These are phyloP conservation scores for Corrigiola litoralis DNA, from an alignment of 179 eudicot genomes.

Conservation along the genomic window DNA sequence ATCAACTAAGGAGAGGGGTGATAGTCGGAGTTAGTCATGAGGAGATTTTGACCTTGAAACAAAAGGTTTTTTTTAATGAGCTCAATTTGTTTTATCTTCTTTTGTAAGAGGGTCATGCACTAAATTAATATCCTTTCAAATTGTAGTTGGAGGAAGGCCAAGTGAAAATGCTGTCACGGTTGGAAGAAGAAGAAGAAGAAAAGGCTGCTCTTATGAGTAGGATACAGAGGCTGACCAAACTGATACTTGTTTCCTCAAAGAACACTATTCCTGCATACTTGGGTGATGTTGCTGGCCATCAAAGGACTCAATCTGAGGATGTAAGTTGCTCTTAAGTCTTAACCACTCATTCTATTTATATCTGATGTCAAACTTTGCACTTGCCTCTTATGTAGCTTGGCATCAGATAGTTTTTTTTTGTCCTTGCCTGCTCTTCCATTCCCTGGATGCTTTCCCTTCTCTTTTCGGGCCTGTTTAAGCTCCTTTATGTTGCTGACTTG, in stretches of 20 bases:
- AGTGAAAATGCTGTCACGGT: constrained; percentile 88
- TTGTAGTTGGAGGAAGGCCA: constrained; percentile 97
- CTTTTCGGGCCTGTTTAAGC: too few species aligned
- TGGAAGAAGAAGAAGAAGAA: constrained; percentile 99
- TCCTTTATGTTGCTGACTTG: too few species aligned
- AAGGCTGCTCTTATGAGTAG: constrained; percentile 99
- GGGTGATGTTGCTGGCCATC: constrained; percentile 47
- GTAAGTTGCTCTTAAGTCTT: constrained; percentile 60
- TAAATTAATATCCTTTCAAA: background rate
- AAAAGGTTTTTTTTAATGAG: constrained; percentile 54
- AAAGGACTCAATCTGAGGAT: constrained; percentile 62
- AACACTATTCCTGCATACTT: constrained; percentile 59
- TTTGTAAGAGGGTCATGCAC: too few species aligned
- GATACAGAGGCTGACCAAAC: constrained; percentile 92
- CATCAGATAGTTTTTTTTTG: background rate
- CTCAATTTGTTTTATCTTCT: background rate
- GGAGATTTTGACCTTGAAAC: constrained; percentile 80
- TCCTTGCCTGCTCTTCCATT: background rate
- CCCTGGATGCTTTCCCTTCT: too few species aligned
- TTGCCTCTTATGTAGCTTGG: background rate
- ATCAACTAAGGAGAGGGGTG: constrained; percentile 85
- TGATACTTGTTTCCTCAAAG: constrained; percentile 95
- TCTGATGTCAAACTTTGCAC: background rate
- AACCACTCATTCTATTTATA: background rate
- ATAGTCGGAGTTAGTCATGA: constrained; percentile 89